Percentiles rank a stretch among this genome's conserved stretches.
Evolutionary conservation across 2,329 filamentous ascomycete genomes (phyloP).

Genomic region (Acrocalymma vagum): DNA sequence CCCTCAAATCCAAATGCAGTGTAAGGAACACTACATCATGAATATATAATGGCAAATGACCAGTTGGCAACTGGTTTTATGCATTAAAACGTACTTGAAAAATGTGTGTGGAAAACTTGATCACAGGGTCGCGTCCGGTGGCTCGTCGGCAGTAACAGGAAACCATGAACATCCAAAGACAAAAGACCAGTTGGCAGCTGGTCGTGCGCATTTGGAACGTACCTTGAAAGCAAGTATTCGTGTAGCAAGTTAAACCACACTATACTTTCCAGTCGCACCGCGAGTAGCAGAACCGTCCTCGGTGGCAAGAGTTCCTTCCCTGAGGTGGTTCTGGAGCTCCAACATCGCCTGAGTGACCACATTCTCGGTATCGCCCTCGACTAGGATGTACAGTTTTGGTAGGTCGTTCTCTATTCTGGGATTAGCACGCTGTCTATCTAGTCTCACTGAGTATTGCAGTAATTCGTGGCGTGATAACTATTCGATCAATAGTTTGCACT

Average conservation of each 20-base stretch:
- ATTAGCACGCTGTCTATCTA: conserved; percentile 13
- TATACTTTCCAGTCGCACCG: conserved; percentile 84
- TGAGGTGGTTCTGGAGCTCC: conserved; percentile 86
- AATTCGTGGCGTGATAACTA: too few relatives aligned
- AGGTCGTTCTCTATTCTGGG: conserved; percentile 64
- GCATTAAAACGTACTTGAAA: too few relatives aligned
- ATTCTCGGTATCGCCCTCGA: conserved; percentile 95
- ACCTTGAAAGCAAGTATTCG: conserved; percentile 7
- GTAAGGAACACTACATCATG: too few relatives aligned
- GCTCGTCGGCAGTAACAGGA: too few relatives aligned
- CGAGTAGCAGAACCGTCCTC: conserved; percentile 81
- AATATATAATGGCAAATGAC: too few relatives aligned
- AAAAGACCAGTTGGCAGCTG: background rate
- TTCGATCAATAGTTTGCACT: too few relatives aligned
- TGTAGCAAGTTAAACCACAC: conserved; percentile 58
- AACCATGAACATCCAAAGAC: too few relatives aligned
- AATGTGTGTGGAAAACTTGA: too few relatives aligned
- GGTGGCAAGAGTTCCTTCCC: conserved; percentile 89
- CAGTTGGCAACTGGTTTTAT: too few relatives aligned
- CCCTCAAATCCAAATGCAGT: too few relatives aligned
- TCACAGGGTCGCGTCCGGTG: too few relatives aligned
- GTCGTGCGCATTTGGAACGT: conserved; percentile 4
- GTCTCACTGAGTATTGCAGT: too few relatives aligned
- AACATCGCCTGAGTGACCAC: conserved; percentile 90
- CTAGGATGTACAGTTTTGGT: conserved; percentile 97